A percentile compares a stretch with the other conserved stretches of the same genome.
Evolutionary conservation across 768 basidiomycete species (phyloP).

Genomic region (Pisolithus orientalis): DNA sequence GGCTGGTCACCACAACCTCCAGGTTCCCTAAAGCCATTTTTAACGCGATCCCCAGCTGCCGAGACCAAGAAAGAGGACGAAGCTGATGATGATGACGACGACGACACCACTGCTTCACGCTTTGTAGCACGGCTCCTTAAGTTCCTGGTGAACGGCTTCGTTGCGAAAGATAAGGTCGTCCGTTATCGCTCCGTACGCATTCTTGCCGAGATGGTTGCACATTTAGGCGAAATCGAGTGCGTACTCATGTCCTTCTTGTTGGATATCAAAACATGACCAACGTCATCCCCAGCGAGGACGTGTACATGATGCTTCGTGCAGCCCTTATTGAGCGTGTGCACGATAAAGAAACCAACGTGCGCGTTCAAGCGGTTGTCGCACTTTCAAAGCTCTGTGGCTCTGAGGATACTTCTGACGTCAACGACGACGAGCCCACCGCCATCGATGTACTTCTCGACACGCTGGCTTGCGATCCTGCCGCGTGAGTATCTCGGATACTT

Average conservation of each 20-base stretch:
- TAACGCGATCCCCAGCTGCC: slow-evolving; percentile 23
- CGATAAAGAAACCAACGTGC: slow-evolving; percentile 75
- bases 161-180: slow-evolving; percentile 81
- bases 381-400: slow-evolving; percentile 70
- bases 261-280: not conserved
- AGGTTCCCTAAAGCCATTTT: not conserved
- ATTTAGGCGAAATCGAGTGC: slow-evolving; percentile 83
- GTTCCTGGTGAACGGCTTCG: slow-evolving; percentile 72
- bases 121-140: slow-evolving; percentile 63
- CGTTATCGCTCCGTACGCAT: slow-evolving; percentile 74
- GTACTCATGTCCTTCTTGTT: slow-evolving; percentile 20
- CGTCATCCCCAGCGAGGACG: slow-evolving; percentile 54
- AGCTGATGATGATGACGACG: slow-evolving; percentile 45
- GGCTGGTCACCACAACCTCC: slow-evolving; percentile 35
- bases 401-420: slow-evolving; percentile 56
- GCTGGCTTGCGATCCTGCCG: slow-evolving; percentile 64
- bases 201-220: slow-evolving; percentile 73
- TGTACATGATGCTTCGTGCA: slow-evolving; percentile 56
- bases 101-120: slow-evolving; percentile 63
- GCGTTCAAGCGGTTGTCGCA: slow-evolving; percentile 75
- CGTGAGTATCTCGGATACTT: slow-evolving; percentile 42
- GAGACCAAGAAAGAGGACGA: slow-evolving; percentile 30
- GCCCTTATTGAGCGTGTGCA: slow-evolving; percentile 64
- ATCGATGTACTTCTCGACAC: slow-evolving; percentile 61
- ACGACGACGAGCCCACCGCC: slow-evolving; percentile 40